A percentile compares a stretch with the other conserved stretches of the same genome.
Evolutionary conservation across 148 eudicot genomes (phyloP).

Genomic region (Chenopodium quinoa): DNA sequence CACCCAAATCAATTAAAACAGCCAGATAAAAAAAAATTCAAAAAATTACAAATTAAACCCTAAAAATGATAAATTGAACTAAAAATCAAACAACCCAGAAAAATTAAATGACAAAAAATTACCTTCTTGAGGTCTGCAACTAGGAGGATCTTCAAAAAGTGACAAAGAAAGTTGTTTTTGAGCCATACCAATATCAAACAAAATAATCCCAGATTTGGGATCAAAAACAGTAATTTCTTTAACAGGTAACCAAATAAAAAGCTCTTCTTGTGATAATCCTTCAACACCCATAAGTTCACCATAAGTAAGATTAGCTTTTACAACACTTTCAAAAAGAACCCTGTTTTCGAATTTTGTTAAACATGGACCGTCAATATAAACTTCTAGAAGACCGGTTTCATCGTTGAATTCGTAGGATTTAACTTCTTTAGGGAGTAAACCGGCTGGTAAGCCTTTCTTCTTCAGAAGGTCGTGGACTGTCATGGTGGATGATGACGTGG

Average conservation of each 20-base stretch:
- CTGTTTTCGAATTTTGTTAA: constrained; percentile 69
- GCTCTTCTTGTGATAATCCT: constrained; percentile 74
- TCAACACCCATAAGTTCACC: constrained; percentile 61
- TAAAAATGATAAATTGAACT: background rate
- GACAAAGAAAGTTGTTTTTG: constrained; percentile 77
- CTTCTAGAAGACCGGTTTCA: constrained; percentile 48
- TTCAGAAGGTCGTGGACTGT: constrained; percentile 69
- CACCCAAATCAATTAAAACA: background rate
- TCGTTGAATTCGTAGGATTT: constrained; percentile 53
- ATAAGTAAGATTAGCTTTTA: constrained; percentile 63
- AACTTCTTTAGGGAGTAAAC: constrained; percentile 65
- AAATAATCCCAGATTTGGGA: constrained; percentile 68
- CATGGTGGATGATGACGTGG: constrained; percentile 7
- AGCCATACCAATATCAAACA: constrained; percentile 82
- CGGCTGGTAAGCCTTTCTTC: constrained; percentile 59
- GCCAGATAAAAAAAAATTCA: constrained; percentile 3
- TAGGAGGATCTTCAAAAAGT: constrained; percentile 80
- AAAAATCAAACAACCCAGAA: background rate
- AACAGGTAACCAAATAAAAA: constrained; percentile 78
- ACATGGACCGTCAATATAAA: constrained; percentile 59
- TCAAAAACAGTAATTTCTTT: constrained; percentile 66
- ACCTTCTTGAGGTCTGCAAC: constrained; percentile 43
- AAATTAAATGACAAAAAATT: background rate
- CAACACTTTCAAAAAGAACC: constrained; percentile 65
- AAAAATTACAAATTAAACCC: background rate